Evolutionary conservation across 257 asterid species (phyloP).

Genomic region (Lycium ferocissimum): DNA sequence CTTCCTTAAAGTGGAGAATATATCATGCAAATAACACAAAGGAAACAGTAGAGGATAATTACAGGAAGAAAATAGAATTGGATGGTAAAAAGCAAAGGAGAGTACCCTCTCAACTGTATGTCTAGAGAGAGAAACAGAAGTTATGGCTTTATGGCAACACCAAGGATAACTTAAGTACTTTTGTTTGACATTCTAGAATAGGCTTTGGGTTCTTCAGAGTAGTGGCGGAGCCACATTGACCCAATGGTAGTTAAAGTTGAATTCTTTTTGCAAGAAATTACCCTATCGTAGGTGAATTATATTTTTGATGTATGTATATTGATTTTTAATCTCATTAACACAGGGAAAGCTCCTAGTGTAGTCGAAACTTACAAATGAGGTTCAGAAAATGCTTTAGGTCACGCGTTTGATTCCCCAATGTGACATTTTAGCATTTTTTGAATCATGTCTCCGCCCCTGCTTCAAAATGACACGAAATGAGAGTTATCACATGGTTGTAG

Average conservation of each 20-base stretch:
- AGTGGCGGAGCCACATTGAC: neutral
- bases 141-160: constrained; percentile 53
- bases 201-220: constrained; percentile 41
- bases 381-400: neutral
- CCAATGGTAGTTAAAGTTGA: neutral
- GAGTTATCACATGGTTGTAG: constrained; percentile 30
- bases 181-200: constrained; percentile 41
- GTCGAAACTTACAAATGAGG: neutral
- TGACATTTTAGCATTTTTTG: neutral
- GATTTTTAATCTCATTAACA: neutral
- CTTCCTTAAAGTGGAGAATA: constrained; percentile 43
- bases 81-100: constrained; percentile 38
- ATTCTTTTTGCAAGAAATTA: neutral
- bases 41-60: constrained; percentile 30
- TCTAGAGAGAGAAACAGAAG: constrained; percentile 34
- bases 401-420: neutral
- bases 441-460: neutral
- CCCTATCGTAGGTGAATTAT: neutral
- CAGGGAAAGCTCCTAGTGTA: neutral
- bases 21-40: constrained; percentile 33
- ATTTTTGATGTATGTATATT: neutral
- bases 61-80: constrained; percentile 11
- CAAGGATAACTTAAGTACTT: constrained; percentile 45
- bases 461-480: constrained; percentile 32
- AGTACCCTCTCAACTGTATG: constrained; percentile 27